Base-by-base conservation (phyloP, 176 grass and related monocot species). In the Puya raimondii region DNA sequence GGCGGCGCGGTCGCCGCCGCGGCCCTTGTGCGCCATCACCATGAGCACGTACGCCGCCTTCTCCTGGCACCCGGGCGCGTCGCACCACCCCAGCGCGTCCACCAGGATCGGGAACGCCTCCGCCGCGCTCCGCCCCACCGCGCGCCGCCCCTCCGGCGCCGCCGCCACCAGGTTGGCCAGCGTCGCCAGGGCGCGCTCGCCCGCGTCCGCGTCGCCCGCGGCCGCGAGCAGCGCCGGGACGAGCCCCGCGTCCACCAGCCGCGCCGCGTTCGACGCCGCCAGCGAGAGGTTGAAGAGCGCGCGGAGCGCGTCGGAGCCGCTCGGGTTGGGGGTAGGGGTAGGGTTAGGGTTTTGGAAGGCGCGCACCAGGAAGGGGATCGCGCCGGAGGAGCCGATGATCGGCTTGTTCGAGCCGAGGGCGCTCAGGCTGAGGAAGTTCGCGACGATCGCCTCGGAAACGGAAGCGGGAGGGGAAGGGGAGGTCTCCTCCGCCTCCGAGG, bases 401-500 rank as follows among this genome's bases (percentile, higher is more conserved):
- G 78, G 74, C 70, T 99, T 93, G 67, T 99, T 99, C 1, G 78
- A 67, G 72, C 93, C 94, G 8, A 90, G 82, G 48, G 94, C 94
- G 77, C 94, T 99, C 23, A 97, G 85, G 71, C 94, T 87, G 64
- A 97, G 80, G 80, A 99, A 92, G 73, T 99, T 99, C 50, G 87
- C 94, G 63, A 90, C 87, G 11, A 88, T 80, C 25, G 87, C 84
- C 74, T 78, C 87, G 47, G 77, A 86, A 12, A 90, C 22, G 1
- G 53, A 22, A 22, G 51, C 49, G 10, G 71, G 73, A n/a, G 21
- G 7, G 23, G 18, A 3, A 69, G 69, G 11, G 26, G 29, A 51
- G 3, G 10, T 13, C 2, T 80, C 85, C 1, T 42, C 33, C n/a
- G n/a, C n/a, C 33, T 69, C 12, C 17, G 53, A 5, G 1, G 74